A percentile compares a stretch with the other conserved stretches of the same genome.
These are phyloP conservation scores for Allomyces macrogynus DNA, from an alignment of 192 early-diverging fungal species.

Conservation along the genomic window DNA sequence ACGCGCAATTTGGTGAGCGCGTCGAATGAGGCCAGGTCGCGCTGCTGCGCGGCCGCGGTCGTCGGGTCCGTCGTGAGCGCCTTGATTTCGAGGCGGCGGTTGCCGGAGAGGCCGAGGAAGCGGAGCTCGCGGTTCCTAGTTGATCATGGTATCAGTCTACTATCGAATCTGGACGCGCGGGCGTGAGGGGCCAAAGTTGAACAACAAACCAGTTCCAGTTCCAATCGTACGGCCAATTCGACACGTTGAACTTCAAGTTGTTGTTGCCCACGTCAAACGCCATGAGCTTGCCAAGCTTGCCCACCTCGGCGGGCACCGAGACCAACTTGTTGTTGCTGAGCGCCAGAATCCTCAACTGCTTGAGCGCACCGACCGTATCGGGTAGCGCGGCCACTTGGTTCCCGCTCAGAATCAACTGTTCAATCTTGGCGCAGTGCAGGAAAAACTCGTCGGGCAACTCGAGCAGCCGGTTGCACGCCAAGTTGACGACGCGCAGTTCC, in stretches of 20 bases:
- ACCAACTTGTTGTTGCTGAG: slow-evolving; percentile 80
- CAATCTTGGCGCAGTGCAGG: slow-evolving; percentile 42
- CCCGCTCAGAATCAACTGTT: slow-evolving; percentile 61
- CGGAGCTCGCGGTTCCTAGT: slow-evolving; percentile 78
- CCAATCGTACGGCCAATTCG: slow-evolving; percentile 92
- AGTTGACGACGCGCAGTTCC: slow-evolving; percentile 53
- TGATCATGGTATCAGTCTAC: slow-evolving; percentile 3
- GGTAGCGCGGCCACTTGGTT: slow-evolving; percentile 66
- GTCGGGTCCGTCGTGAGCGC: slow-evolving; percentile 23
- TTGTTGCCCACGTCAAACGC: slow-evolving; percentile 78
- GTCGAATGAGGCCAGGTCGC: slow-evolving; percentile 54
- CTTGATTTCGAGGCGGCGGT: slow-evolving; percentile 74
- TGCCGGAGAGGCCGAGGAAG: slow-evolving; percentile 78
- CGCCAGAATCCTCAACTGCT: slow-evolving; percentile 46
- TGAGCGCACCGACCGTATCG: slow-evolving; percentile 59
- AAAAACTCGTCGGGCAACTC: slow-evolving; percentile 61
- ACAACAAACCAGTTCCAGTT: slow-evolving; percentile 46
- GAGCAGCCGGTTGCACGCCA: slow-evolving; percentile 60
- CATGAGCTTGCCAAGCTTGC: slow-evolving; percentile 54
- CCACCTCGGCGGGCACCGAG: slow-evolving; percentile 76
- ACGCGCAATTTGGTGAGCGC: slow-evolving; percentile 55
- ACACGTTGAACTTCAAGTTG: slow-evolving; percentile 74
- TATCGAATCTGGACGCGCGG: too few species aligned
- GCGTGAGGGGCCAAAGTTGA: too few species aligned
- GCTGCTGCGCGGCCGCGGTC: slow-evolving; percentile 12